Evolutionary conservation across 2,329 filamentous ascomycete genomes (phyloP), one percentile per base, ranked within the genome.

Genomic region (Periconia macrospinosa): DNA sequence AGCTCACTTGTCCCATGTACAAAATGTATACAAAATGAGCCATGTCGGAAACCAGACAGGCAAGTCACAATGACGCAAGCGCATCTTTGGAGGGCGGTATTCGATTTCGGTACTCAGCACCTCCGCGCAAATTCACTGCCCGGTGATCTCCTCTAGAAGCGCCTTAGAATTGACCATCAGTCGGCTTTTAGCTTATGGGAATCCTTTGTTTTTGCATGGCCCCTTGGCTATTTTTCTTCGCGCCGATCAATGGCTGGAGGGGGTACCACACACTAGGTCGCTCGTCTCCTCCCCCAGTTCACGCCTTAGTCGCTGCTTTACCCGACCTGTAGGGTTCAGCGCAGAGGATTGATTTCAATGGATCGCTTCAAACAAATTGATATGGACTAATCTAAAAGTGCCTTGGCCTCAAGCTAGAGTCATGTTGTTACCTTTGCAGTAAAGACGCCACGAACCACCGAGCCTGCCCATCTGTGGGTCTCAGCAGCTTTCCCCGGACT

Each of bases 401-500:
- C 55, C 53, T 62, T 63, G 59, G 61, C 55, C 47, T 55, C 20
- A 55, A 55, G 53, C 62, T 65, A 65, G 54, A 56, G 47, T 56
- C 50, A 43, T 54, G 63, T 70, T 58, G 63, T 63, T 64, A 27
- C 23, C 23, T 27, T 27, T 27, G 23, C 23, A 57, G 54, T 59
- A 54, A 50, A 60, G 65, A 62, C 56, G 55, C 60, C 60, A 57
- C 59, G 57, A 65, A 58, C 55, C 53, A 56, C 55, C 58, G 44
- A 59, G 49, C 59, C 61, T 58, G 61, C 49, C 60, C 56, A 63
- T 73, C 73, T 71, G 71, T 71, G 53, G 65, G 53, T 55, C 55
- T 19, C 55, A 65, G 52, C 47, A 13, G 63, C 11, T 37, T 37
- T 67, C 67, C 71, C 68, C 68, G 67, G 61, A 66, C 54, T n/a